Evolutionary conservation across 1,284 basidiomycete species (phyloP).

Genomic region (Puccinia triticina): DNA sequence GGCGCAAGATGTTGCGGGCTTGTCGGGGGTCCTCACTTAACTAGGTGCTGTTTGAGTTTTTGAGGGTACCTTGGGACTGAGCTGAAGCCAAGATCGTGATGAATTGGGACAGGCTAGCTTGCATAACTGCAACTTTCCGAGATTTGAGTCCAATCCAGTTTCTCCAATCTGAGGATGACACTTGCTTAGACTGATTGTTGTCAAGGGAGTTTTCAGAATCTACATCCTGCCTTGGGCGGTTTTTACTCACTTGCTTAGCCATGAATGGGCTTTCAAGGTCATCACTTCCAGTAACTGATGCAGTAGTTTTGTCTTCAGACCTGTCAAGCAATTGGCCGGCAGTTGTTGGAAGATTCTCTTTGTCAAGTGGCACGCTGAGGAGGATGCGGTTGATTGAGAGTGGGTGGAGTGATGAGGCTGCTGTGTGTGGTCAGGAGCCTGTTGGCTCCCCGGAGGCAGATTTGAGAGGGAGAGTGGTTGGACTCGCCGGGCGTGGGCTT

Average conservation of each 20-base stretch:
- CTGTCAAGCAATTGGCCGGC: neutral
- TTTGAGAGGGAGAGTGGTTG: no score
- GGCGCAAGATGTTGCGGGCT: neutral
- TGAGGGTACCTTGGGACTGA: neutral
- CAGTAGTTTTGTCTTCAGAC: constrained; percentile 35
- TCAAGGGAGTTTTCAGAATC: constrained; percentile 26
- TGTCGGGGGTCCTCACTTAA: neutral
- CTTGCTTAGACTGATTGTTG: constrained; percentile 19
- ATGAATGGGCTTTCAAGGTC: constrained; percentile 8
- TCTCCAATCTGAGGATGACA: constrained; percentile 28
- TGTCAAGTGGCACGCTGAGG: neutral
- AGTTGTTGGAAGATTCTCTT: neutral
- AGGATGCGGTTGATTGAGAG: no score
- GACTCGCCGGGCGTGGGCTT: no score
- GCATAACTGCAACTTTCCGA: constrained; percentile 52
- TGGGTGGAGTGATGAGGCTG: no score
- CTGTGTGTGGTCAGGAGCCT: no score
- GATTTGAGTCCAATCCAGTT: constrained; percentile 39
- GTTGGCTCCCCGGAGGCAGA: no score
- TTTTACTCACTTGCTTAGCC: constrained; percentile 37
- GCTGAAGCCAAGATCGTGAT: constrained; percentile 1
- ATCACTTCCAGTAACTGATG: constrained; percentile 50
- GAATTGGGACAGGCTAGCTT: constrained; percentile 49
- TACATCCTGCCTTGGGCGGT: constrained; percentile 29
- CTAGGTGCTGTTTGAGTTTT: constrained; percentile 20